Evolutionary conservation across 1,139 yeast genomes (phyloP), one percentile per base, ranked within the genome.

Genomic region (Sugiyamaella pinicola): DNA sequence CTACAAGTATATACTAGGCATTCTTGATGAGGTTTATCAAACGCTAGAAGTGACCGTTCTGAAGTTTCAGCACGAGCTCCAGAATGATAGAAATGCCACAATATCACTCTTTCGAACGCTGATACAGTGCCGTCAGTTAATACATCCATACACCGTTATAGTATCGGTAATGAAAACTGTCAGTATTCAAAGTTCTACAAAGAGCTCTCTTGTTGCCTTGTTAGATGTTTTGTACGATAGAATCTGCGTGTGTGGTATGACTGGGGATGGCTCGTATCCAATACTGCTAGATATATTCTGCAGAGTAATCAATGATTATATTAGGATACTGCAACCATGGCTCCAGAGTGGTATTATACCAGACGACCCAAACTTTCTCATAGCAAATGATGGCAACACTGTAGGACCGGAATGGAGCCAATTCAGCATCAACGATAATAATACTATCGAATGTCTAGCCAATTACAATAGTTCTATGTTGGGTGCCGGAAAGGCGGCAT

Each of bases 1-100:
- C 33, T 59, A 56, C 37, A 31, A 29, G 19, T 37, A 41, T 39
- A 34, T 61, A 6, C 54, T 57, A 18, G 63, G 63, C 2, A 21
- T 54, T 9, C 39, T 47, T 15, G 60, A 55, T 13, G 33, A 39
- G n/a, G 21, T 54, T 15, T 35, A 35, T 33, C 52, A 47, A 26
- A 22, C 39, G 6, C 13, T 61, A 2, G 58, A 54, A 5, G 12
- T 18, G n/a, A 12, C 47, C 18, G 13, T 60, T 9, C 33, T 58
- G 34, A 10, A 22, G 3, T 31, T 56, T n/a, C 58, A 61, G 33
- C 26, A 51, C 6, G 17, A 18, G 7, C 47, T 56, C 7, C 47
- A 53, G n/a, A 53, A 48, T 34, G 34, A 43, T 19, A 42, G 22
- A 2, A 29, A 42, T 1, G 17, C 29, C n/a, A 35, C 47, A 19